Percentiles rank a stretch among this genome's conserved stretches.
Conservation (phyloP, 208 protist genomes). For the Wallacemonas collosoma region DNA sequence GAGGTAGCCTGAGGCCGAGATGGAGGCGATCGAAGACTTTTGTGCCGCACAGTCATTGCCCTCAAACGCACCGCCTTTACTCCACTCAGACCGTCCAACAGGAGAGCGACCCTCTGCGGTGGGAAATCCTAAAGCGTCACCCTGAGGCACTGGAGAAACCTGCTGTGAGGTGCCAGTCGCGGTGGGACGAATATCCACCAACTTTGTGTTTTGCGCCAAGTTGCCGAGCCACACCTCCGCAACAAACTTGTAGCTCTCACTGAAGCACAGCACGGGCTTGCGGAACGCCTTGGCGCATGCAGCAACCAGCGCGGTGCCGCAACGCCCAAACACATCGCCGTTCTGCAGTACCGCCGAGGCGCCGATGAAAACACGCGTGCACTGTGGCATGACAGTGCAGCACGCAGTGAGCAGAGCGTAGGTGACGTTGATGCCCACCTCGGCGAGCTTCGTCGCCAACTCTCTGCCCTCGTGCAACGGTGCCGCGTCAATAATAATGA, state of each 20-base stretch:
- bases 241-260: constrained; percentile 99
- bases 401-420: constrained; percentile 94
- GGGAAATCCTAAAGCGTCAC: background rate
- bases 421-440: constrained; percentile 87
- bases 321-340: constrained; percentile 92
- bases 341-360: constrained; percentile 94
- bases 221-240: constrained; percentile 95
- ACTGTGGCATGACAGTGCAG: constrained; percentile 95
- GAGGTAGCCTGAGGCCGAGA: constrained; percentile 59
- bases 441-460: constrained; percentile 73
- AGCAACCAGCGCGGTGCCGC: constrained; percentile 93
- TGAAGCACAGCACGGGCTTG: constrained; percentile 96
- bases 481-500: constrained; percentile 96
- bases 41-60: constrained; percentile 11
- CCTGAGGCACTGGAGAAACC: background rate
- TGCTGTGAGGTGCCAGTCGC: constrained; percentile 16
- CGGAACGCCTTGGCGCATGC: constrained; percentile 93
- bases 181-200: constrained; percentile 46
- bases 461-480: constrained; percentile 91
- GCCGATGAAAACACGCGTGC: constrained; percentile 94
- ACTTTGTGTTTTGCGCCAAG: constrained; percentile 95
- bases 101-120: constrained; percentile 1
- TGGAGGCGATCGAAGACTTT: constrained; percentile 14
- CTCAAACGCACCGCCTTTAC: background rate
- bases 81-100: constrained; percentile 1